Conservation (phyloP, 176 grass and related monocot genomes). For the Puya raimondii region DNA sequence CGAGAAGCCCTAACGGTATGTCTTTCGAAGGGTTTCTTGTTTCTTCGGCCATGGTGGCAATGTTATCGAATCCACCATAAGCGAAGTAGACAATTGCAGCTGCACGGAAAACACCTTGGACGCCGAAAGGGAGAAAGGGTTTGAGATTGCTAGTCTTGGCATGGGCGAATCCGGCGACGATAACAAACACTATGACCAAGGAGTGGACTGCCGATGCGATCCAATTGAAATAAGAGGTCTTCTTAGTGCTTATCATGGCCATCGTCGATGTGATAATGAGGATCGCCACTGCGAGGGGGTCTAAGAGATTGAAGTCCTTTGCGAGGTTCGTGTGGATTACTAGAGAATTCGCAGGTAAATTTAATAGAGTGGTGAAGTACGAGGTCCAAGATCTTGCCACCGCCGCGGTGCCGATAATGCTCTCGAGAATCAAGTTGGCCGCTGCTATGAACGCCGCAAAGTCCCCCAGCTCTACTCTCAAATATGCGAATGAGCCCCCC, state of each 20-base stretch:
- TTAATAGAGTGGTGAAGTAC: constrained; percentile 64
- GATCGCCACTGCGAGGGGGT: constrained; percentile 59
- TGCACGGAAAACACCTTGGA: constrained; percentile 60
- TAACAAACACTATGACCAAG: constrained; percentile 55
- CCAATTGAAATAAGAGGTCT: constrained; percentile 77
- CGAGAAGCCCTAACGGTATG: constrained; percentile 74
- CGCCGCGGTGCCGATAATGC: constrained; percentile 60
- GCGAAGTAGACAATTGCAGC: constrained; percentile 92
- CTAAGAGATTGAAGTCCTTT: constrained; percentile 51
- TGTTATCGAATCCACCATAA: constrained; percentile 90
- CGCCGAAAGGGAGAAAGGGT: constrained; percentile 71
- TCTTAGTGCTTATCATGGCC: constrained; percentile 63
- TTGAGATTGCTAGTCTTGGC: constrained; percentile 49
- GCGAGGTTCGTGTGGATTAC: constrained; percentile 41
- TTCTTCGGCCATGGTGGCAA: constrained; percentile 94
- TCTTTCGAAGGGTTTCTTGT: constrained; percentile 70
- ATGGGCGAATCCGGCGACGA: constrained; percentile 54
- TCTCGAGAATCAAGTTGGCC: constrained; percentile 76
- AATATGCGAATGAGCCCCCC: constrained; percentile 73
- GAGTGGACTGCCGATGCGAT: constrained; percentile 56
- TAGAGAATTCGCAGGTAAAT: constrained; percentile 35
- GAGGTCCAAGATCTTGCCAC: constrained; percentile 80
- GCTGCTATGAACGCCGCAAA: constrained; percentile 78
- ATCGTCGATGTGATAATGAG: constrained; percentile 46
- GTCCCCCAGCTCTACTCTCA: constrained; percentile 86